Evolutionary conservation across 345 rosid species (phyloP), one percentile per base, ranked within the genome.

Genomic region (Hypericum androsaemum): DNA sequence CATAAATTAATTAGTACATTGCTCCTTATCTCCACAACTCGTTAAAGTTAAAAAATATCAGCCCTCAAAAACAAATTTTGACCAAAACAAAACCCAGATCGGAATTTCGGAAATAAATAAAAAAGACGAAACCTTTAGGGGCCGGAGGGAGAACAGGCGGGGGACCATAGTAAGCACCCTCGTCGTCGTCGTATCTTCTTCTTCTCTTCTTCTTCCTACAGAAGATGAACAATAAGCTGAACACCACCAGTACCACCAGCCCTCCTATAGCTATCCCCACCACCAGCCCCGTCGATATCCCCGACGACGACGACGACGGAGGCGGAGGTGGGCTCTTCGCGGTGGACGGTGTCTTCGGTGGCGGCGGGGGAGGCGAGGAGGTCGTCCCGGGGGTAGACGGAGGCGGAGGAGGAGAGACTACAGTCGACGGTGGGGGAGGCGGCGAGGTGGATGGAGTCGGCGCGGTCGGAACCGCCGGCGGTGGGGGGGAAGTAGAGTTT

Each of bases 211-310:
- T 22, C 77, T 71, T 82, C 68, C 53, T 73, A 50, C 85, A 78
- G 17, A 75, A 73, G 16, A 86, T 65, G 44, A 75, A 82, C 60
- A 82, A 17, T 59, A 82, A 11, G 62, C 66, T 73, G 12, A 80
- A 1, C 35, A 77, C 54, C 37, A 71, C 49, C 56, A 85, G 70
- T 32, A 74, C 0, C 15, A 47, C 76, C 53, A 82, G 73, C 49
- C 87, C 95, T 1, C 69, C 95, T 12, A 86, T 61, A n/a, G 81
- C 89, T 12, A 82, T 54, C 32, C 87, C 95, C 38, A 77, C 89
- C 35, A 82, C 81, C 12, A 80, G 57, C 54, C 81, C 87, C 7
- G 83, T 76, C 32, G 87, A 73, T 38, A 74, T 12, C 14, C 56
- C 56, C 32, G 64, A 59, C 15, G 17, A 22, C 32, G 32, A 22